Base-by-base conservation (phyloP, 495 filamentous ascomycete species). In the Wilcoxina mikolae region DNA sequence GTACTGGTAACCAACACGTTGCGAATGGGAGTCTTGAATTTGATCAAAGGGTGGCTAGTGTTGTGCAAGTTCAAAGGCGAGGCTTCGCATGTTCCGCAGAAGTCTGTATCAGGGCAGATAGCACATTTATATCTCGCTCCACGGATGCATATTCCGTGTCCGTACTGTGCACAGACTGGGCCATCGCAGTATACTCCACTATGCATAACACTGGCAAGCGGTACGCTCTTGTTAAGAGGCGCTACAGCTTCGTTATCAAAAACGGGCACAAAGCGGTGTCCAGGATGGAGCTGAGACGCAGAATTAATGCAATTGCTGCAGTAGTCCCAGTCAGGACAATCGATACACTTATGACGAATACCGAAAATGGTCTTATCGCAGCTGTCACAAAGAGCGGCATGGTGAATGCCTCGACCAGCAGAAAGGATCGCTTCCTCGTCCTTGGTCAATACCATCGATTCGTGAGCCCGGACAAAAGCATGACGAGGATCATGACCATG, bases 321-420 rank as follows among this genome's bases (percentile, higher is more conserved):
- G 72, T 84, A 95, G 60, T 99, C 91, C 85, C 85, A 99, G 65
- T 99, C 91, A 27, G 93, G 91, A 74, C 91, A 99, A 61, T 83
- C 81, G 58, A 95, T 74, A 71, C 91, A 99, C 76, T 99, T 99
- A 77, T 96, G 84, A 60, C 91, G 90, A 41, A 94, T 78, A 60
- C 91, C 91, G 63, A 77, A 75, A 61, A 98, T 93, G 61, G 76
- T 78, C 75, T 81, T 53, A 27, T 99, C 85, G 68, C 91, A 99
- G 39, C 87, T 86, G 71, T 99, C 91, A 65, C 91, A 99, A 58
- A 93, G 80, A 38, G 91, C 91, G 50, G 81, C 81, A 71, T 99
- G 91, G 35, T 74, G 72, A 63, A 79, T 75, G 64, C 83, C 82
- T 51, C 90, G 85, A 47, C 93, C 91, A n/a, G 89, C 78, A 25